These are phyloP conservation scores for Zychaea mexicana DNA, from an alignment of 371 early-diverging fungal genomes.

Conservation along the genomic window DNA sequence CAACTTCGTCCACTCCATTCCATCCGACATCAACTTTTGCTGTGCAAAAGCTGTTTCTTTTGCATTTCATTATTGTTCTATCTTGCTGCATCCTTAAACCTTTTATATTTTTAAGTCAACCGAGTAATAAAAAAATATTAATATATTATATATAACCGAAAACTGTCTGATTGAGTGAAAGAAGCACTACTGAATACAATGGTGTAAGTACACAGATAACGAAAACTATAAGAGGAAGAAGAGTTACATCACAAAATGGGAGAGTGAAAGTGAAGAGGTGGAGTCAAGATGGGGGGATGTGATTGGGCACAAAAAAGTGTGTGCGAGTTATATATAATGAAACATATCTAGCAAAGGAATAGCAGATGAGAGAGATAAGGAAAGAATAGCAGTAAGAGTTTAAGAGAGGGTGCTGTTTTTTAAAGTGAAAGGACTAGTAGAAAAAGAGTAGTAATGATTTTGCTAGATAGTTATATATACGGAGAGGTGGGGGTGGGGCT, in stretches of 20 bases:
- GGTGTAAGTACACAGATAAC: constrained; percentile 9
- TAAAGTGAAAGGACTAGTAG: background rate
- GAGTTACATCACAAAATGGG: constrained; percentile 10
- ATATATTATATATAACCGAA: background rate
- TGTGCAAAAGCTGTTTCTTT: no score
- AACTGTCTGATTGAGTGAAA: constrained; percentile 2
- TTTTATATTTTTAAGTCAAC: constrained; percentile 2
- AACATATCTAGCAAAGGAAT: background rate
- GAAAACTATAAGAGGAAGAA: background rate
- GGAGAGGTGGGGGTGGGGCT: no score
- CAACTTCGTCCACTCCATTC: no score
- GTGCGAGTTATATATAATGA: constrained; percentile 2
- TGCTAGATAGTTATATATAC: constrained; percentile 1
- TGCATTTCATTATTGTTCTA: background rate
- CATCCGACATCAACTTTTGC: no score
- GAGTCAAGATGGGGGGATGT: background rate
- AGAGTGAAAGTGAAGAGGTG: background rate
- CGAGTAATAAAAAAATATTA: constrained; percentile 5
- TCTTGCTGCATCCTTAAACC: background rate
- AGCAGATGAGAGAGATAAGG: background rate
- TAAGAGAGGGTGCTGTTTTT: background rate
- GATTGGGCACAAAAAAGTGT: background rate
- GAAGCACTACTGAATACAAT: constrained; percentile 11
- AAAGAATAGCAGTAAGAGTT: background rate
- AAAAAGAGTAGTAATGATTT: background rate